Conservation (phyloP, 108 stramenopile species). For the Pelagomonas calceolata region DNA sequence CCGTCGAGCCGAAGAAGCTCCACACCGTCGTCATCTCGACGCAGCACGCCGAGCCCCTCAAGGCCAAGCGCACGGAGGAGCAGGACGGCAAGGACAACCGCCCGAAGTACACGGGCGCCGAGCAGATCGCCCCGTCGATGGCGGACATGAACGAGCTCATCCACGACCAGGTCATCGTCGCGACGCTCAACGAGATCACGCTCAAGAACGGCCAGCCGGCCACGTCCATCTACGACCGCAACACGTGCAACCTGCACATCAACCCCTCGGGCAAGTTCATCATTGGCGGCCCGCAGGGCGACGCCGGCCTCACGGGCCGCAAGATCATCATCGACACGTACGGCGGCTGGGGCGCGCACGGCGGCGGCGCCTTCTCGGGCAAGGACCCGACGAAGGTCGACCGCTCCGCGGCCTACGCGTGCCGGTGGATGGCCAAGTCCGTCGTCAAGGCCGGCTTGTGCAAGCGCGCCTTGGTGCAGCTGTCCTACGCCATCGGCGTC, state of each 20-base stretch:
- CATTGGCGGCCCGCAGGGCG: constrained; percentile 59
- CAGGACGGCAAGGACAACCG: constrained; percentile 45
- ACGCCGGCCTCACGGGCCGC: constrained; percentile 55
- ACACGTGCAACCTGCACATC: constrained; percentile 1
- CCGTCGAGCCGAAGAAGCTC: constrained; percentile 71
- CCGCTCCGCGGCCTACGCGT: constrained; percentile 56
- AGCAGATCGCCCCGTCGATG: constrained; percentile 58
- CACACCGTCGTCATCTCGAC: constrained; percentile 94
- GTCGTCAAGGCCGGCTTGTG: constrained; percentile 50
- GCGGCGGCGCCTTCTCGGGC: constrained; percentile 59
- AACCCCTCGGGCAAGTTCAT: constrained; percentile 47
- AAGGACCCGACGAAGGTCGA: constrained; percentile 63
- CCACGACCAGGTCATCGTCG: constrained; percentile 62
- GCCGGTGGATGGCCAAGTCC: constrained; percentile 59
- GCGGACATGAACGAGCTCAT: constrained; percentile 66
- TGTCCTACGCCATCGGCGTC: constrained; percentile 58
- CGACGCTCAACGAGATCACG: constrained; percentile 59
- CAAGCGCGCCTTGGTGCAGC: constrained; percentile 45
- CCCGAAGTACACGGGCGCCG: neutral
- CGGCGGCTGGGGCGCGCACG: constrained; percentile 63
- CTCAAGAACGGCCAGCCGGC: constrained; percentile 59
- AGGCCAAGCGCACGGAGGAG: constrained; percentile 40
- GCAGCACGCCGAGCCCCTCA: constrained; percentile 83
- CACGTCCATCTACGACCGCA: constrained; percentile 48
- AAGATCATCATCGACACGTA: constrained; percentile 68